Base-by-base conservation (phyloP, 371 early-diverging fungal genomes). In the Entomophthora muscae region DNA sequence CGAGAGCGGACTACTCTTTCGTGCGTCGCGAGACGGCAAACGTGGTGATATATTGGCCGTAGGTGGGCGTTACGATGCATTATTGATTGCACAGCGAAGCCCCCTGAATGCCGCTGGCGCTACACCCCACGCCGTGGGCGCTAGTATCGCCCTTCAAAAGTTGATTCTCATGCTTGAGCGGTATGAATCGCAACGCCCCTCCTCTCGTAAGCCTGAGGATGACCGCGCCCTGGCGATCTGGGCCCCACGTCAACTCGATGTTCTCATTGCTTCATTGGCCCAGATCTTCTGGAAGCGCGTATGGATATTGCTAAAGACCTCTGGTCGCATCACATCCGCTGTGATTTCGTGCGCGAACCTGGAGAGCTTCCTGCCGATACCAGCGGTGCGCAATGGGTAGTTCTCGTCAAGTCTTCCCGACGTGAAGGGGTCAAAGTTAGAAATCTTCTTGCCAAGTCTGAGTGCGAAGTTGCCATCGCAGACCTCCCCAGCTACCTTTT, bases 241-340 rank as follows among this genome's bases (percentile, higher is more conserved):
- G 85, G 74, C 76, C 2, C 76, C 68, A 52, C 69, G 72, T 63
- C 66, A 79, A 55, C 84, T 84, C 57, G 88, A 89, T 65, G 86
- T 90, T 0, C 83, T 82, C 65, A 83, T 90, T 1, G 89, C 89
- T 21, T 85, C 86, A 55, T 87, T 87, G 87, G 88, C 51, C 84
- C 83, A 58, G 78, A 76, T 1, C 64, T 85, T 57, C 69, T 88
- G 0, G 79, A 79, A 29, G 86, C 89, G 65, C 76, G 88, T 0
- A 70, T 90, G 28, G 82, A 82, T 24, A 66, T 90, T 60, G 85
- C 83, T 0, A 74, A 78, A 22, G 88, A 87, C 29, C 69, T 90
- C 26, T 88, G 90, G 89, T 72, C 72, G 0, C 78, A 82, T 59
- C 79, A 81, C 7, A 80, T 90, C 58, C 77, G 82, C 52, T 81